Conservation (phyloP, 2,329 filamentous ascomycete genomes). For the Immersiporthe knoxdaviesiana region DNA sequence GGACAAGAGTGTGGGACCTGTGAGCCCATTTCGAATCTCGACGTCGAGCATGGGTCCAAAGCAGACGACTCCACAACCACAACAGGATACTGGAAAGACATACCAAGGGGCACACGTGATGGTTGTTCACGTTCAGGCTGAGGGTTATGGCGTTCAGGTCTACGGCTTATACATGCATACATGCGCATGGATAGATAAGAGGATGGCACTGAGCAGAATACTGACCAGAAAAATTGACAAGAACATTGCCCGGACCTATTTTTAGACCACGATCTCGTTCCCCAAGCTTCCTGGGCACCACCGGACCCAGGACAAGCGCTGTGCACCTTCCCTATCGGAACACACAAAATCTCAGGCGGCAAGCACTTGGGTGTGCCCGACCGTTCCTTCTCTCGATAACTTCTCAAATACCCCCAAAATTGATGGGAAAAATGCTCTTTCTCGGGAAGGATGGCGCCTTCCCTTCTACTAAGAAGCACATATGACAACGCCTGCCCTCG, state of each 20-base stretch:
- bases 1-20: not conserved
- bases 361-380: not conserved
- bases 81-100: not conserved
- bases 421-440: not conserved
- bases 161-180: not conserved
- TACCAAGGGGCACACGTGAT: not conserved
- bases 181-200: not conserved
- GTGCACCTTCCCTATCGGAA: not conserved
- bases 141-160: not conserved
- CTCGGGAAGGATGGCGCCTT: not conserved
- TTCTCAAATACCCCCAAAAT: not conserved
- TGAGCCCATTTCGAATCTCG: not conserved
- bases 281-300: not conserved
- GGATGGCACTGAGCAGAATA: not conserved
- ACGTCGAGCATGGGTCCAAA: not conserved
- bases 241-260: not conserved
- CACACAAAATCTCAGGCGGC: not conserved
- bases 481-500: not conserved
- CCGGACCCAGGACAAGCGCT: not conserved
- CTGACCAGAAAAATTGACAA: not conserved
- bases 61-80: not conserved
- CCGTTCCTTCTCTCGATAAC: not conserved
- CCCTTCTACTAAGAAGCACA: not conserved
- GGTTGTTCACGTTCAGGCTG: not conserved
- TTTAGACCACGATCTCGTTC: not conserved